A percentile compares a stretch with the other conserved stretches of the same genome.
Evolutionary conservation across 2,329 filamentous ascomycete genomes (phyloP).

Genomic region (Colletotrichum falcatum): DNA sequence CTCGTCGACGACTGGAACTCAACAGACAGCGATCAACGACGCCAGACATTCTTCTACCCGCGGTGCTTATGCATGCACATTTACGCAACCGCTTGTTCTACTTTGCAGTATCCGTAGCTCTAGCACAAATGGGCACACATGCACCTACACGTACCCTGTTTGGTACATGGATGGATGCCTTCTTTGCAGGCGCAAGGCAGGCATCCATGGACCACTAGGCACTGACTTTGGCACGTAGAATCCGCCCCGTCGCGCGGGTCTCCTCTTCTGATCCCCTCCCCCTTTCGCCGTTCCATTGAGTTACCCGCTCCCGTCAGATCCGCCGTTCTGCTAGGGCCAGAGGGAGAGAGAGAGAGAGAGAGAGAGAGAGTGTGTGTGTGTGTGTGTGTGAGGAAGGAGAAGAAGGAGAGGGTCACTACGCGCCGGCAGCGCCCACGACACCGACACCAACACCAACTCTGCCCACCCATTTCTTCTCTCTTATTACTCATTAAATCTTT

Average conservation of each 20-base stretch:
- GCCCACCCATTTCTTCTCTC: slow-evolving; percentile 38
- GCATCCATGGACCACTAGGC: background rate
- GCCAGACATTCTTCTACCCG: background rate
- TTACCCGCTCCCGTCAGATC: slow-evolving; percentile 34
- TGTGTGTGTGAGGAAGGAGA: too few relatives aligned
- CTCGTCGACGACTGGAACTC: slow-evolving; percentile 9
- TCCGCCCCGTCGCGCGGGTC: slow-evolving; percentile 17
- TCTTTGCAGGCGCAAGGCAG: slow-evolving; percentile 1
- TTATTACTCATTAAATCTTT: slow-evolving; percentile 41
- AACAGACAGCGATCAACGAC: slow-evolving; percentile 3
- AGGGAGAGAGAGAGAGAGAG: background rate
- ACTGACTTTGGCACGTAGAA: background rate
- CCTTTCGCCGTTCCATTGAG: slow-evolving; percentile 3
- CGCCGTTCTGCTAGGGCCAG: slow-evolving; percentile 32
- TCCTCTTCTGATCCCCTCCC: background rate
- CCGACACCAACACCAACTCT: slow-evolving; percentile 25
- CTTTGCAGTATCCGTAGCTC: too few relatives aligned
- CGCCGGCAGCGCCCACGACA: slow-evolving; percentile 16
- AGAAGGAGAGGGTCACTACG: slow-evolving; percentile 22
- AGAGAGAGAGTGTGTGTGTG: too few relatives aligned
- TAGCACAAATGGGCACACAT: background rate
- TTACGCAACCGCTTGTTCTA: background rate
- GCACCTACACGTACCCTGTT: too few relatives aligned
- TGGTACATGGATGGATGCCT: background rate
- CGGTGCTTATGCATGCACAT: background rate